phyloP scores from a whole-genome alignment of 2,329 filamentous ascomycete species.

The Exophiala phaeomuriformis region DNA sequence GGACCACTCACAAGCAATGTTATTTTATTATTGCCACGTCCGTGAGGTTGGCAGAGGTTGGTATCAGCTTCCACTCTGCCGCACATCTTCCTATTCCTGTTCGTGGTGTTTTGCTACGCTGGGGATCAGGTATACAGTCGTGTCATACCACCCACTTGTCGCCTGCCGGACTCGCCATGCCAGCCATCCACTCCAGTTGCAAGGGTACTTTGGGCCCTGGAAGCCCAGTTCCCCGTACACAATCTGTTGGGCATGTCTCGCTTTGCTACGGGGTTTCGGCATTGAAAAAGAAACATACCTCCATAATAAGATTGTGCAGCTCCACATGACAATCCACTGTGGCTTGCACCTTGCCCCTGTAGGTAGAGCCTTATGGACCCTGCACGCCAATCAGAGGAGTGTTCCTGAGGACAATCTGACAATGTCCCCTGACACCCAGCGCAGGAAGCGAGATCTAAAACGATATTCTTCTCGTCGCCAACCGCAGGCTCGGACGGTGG shows the following conservation, averaged over 20 bases:
- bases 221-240: neutral
- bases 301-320: neutral
- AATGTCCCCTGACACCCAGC: neutral
- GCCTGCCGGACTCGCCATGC: neutral
- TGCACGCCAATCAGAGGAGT: neutral
- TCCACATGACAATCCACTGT: neutral
- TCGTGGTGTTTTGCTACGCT: neutral
- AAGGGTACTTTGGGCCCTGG: neutral
- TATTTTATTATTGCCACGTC: too few species aligned
- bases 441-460: neutral
- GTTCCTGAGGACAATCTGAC: neutral
- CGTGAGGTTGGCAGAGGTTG: neutral
- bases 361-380: neutral
- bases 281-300: neutral
- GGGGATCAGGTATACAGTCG: neutral
- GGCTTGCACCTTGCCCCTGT: neutral
- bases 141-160: neutral
- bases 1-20: neutral
- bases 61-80: neutral
- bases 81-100: neutral
- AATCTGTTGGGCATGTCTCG: neutral
- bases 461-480: neutral
- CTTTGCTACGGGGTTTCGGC: neutral
- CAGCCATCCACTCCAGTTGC: neutral
- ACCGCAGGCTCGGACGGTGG: neutral